Conservation (phyloP, 1,139 yeast species). For the Pichia sp. region DNA sequence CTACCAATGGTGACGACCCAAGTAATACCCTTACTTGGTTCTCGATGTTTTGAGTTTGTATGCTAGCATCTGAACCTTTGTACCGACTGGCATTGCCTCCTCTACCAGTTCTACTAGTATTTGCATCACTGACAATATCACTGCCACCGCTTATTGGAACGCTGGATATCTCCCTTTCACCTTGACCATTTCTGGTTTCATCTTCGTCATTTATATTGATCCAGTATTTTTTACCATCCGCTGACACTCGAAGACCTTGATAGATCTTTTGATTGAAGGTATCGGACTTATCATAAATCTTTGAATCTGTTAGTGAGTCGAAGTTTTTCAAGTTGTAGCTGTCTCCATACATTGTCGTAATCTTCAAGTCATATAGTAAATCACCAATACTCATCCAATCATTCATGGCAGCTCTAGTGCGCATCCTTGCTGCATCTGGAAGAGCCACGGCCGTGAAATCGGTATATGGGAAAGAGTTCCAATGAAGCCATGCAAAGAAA, state of each 20-base stretch:
- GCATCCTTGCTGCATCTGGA: slow-evolving; percentile 62
- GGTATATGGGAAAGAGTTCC: slow-evolving; percentile 72
- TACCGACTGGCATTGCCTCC: slow-evolving; percentile 2
- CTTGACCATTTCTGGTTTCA: not conserved
- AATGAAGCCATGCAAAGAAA: slow-evolving; percentile 82
- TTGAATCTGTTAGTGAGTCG: slow-evolving; percentile 59
- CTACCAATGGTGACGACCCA: not conserved
- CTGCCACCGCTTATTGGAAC: not conserved
- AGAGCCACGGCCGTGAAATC: slow-evolving; percentile 58
- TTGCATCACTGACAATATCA: not conserved
- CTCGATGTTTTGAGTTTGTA: not conserved
- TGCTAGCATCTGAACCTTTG: not conserved
- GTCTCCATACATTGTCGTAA: slow-evolving; percentile 65
- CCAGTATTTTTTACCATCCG: slow-evolving; percentile 87
- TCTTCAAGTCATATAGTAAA: slow-evolving; percentile 64
- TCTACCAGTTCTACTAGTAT: not conserved
- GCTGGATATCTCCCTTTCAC: not conserved
- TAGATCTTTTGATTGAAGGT: slow-evolving; percentile 44
- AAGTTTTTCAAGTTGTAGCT: slow-evolving; percentile 76
- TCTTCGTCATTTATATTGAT: slow-evolving; percentile 33
- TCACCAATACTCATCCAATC: slow-evolving; percentile 78
- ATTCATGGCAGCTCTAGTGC: slow-evolving; percentile 53
- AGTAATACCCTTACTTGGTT: not conserved
- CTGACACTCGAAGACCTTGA: slow-evolving; percentile 76
- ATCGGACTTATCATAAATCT: slow-evolving; percentile 20